Base-by-base conservation (phyloP, 1,284 basidiomycete genomes). In the Pyrrhoderma noxium region DNA sequence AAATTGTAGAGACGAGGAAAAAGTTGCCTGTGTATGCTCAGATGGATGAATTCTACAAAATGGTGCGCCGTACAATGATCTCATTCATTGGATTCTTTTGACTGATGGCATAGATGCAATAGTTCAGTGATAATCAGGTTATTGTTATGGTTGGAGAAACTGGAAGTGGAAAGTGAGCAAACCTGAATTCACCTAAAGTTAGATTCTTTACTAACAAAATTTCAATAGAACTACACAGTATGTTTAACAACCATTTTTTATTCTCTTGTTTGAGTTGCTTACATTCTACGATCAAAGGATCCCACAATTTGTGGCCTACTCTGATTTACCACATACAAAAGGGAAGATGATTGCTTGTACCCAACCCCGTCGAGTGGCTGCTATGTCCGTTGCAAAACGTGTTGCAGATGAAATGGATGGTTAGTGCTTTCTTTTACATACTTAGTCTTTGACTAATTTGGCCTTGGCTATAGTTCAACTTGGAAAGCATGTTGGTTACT, bases 331-430 rank as follows among this genome's bases (percentile, higher is more conserved):
- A 0, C 90, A 93, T 64, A 80, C 80, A 25, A 87, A 81, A 63
- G 87, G 89, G 41, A 93, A 93, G 65, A 74, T 97, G 64, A 89
- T 99, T 23, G 95, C 93, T 4, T 98, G 95, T 64, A 99, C 96
- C 0, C 95, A 99, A 67, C 96, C 95, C 2, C 77, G 96, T 63
- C 80, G 95, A 73, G 94, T 99, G 1, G 94, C 96, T 1, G 94
- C 95, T 34, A 98, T 95, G 91, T 92, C 89, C 19, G 96, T 98
- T 0, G 95, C 95, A 18, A 96, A 95, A 69, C 93, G 96, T 72
- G 96, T 99, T 1, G 93, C 96, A 2, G 93, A 96, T 62, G 95
- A 99, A 70, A 93, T 98, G 90, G 94, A 97, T 67, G 88, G 87
- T 89, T 57, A 60, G 84, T 70, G 5, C 38, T 16, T 40, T 40